Base-by-base conservation (phyloP, 2,329 filamentous ascomycete genomes). In the Hypoxylon sp. region DNA sequence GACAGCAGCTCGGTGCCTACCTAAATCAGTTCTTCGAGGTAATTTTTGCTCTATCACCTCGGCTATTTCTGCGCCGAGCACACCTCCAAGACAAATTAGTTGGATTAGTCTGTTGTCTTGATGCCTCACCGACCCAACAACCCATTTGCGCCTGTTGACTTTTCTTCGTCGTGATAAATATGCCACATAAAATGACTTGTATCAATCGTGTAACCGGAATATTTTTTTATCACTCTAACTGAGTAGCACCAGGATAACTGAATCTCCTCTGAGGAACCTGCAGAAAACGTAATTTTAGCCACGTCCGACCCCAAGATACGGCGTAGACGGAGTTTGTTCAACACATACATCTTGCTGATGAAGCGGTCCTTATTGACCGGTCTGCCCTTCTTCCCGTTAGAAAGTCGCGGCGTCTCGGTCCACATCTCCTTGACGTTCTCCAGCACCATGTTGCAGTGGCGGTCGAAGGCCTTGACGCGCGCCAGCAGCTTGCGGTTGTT, bases 381-480 rank as follows among this genome's bases (percentile, higher is more conserved):
- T 73, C 91, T 85, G 58, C 94, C 94, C 81, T 93, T 94, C 84
- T 94, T 95, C 70, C 94, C 94, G 69, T 89, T 90, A 20, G 91
- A 89, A 74, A 92, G 85, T 64, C 89, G 84, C 50, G 94, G 93
- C 58, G 91, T 95, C 82, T 99, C 95, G 8, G 94, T 97, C 95
- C 95, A 99, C 94, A 99, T 98, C 82, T 99, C 95, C 85, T 96
- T 96, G 44, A 96, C 93, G 72, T 97, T 97, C 84, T 97, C 93
- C 49, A 97, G 84, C 3, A 97, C 92, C 95, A 99, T 98, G 82
- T 99, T 99, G 87, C 94, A 98, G 81, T 99, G 95, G 64, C 95
- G 87, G 81, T 99, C 95, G 78, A 99, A 99, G 6, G 95, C 95
- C 85, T 99, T 99, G 75, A 99, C 94, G 68, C 95, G 91, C 53